Conservation (phyloP, 208 protist species). For the Naegleria lovaniensis region DNA sequence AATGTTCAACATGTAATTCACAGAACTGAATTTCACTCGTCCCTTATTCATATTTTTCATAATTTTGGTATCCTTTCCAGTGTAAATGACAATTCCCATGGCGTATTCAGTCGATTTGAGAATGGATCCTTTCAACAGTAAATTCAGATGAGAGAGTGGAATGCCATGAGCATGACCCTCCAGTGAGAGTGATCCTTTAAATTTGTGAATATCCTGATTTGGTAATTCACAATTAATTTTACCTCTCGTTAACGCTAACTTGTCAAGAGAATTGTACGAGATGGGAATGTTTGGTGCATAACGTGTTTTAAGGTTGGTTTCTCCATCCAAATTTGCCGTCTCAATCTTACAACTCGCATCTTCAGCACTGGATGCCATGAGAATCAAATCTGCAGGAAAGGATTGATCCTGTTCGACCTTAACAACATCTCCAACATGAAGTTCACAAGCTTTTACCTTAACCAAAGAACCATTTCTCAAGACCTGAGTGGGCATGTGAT, state of each 20-base stretch:
- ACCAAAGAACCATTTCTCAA: neutral
- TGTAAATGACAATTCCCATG: constrained; percentile 50
- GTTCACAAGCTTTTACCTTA: neutral
- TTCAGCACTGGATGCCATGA: neutral
- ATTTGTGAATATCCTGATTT: neutral
- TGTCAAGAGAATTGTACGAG: neutral
- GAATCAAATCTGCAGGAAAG: constrained; percentile 39
- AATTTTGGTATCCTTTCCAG: constrained; percentile 48
- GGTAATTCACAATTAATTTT: neutral
- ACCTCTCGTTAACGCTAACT: neutral
- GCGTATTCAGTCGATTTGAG: constrained; percentile 50
- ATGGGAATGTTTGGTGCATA: neutral
- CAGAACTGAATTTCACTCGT: constrained; percentile 27
- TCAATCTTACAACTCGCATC: constrained; percentile 38
- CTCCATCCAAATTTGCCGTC: constrained; percentile 51
- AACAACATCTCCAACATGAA: constrained; percentile 40
- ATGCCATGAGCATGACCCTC: neutral
- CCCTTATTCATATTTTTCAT: constrained; percentile 32
- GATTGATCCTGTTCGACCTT: constrained; percentile 21
- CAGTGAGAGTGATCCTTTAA: neutral
- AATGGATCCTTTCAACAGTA: constrained; percentile 49
- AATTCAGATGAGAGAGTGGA: neutral
- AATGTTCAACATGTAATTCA: constrained; percentile 33
- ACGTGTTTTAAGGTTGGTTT: constrained; percentile 46
- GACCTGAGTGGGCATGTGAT: neutral